Evolutionary conservation across 306 rosid genomes (phyloP).

Genomic region (Vigna hirtella): DNA sequence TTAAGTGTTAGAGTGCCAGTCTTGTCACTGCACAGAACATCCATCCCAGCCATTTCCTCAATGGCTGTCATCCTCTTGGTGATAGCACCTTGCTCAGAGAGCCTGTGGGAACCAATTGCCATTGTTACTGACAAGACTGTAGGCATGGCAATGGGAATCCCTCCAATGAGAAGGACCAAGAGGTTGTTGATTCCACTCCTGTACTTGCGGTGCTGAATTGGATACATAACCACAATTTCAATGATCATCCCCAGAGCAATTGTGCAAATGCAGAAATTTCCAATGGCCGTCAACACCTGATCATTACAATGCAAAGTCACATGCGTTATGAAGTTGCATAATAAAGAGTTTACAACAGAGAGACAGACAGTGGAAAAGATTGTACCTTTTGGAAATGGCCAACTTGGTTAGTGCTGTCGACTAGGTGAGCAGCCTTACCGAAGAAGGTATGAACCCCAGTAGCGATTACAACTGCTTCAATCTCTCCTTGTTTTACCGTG

Average conservation of each 20-base stretch:
- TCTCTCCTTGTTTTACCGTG: constrained; percentile 91
- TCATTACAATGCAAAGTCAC: constrained; percentile 13
- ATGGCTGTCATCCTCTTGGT: constrained; percentile 98
- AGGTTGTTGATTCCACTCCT: constrained; percentile 88
- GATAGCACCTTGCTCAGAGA: constrained; percentile 90
- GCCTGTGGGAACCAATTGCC: constrained; percentile 93
- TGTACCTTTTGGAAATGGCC: constrained; percentile 91
- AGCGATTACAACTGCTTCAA: constrained; percentile 93
- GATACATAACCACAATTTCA: constrained; percentile 85
- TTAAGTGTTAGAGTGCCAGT: constrained; percentile 91
- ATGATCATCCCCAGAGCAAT: constrained; percentile 77
- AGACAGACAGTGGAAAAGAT: too few species aligned
- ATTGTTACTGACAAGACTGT: constrained; percentile 94
- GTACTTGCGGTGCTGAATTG: constrained; percentile 74
- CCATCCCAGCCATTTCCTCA: constrained; percentile 98
- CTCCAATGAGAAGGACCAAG: constrained; percentile 92
- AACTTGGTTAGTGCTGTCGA: constrained; percentile 76
- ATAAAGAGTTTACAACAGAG: too few species aligned
- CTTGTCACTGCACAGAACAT: constrained; percentile 90
- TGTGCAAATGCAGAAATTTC: constrained; percentile 93
- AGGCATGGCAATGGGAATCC: constrained; percentile 97
- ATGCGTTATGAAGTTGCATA: background rate
- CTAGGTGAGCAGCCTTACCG: constrained; percentile 96
- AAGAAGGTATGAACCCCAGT: constrained; percentile 96
- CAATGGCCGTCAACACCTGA: constrained; percentile 88